Evolutionary conservation across 371 early-diverging fungal genomes (phyloP).

Genomic region (Mycotypha africana): DNA sequence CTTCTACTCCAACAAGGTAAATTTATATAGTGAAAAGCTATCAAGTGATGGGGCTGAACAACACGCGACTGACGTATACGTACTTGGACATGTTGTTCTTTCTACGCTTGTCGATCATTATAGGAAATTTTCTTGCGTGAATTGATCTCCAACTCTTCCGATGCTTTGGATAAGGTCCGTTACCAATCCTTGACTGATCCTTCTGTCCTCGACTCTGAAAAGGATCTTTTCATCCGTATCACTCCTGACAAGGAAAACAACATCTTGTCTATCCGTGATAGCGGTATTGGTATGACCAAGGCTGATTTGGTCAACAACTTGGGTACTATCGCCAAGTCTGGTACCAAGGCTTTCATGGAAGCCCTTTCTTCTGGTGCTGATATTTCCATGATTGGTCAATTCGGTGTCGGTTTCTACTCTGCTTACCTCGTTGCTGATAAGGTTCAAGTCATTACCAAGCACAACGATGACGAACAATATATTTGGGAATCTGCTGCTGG

Average conservation of each 20-base stretch:
- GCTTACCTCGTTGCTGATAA: slow-evolving; percentile 79
- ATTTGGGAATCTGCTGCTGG: slow-evolving; percentile 72
- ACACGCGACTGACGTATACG: not conserved
- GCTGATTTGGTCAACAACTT: slow-evolving; percentile 75
- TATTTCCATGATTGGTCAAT: slow-evolving; percentile 83
- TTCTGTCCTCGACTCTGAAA: slow-evolving; percentile 47
- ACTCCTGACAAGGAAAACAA: slow-evolving; percentile 55
- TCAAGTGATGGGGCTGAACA: too few species aligned
- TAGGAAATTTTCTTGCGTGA: slow-evolving; percentile 85
- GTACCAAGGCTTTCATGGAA: slow-evolving; percentile 54
- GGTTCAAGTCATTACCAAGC: slow-evolving; percentile 81
- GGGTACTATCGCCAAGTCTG: slow-evolving; percentile 84
- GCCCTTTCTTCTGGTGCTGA: slow-evolving; percentile 45
- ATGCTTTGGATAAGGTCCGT: slow-evolving; percentile 85
- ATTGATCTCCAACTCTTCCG: slow-evolving; percentile 81
- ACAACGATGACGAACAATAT: slow-evolving; percentile 67
- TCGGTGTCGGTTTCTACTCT: slow-evolving; percentile 93
- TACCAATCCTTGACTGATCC: slow-evolving; percentile 53
- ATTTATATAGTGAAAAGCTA: too few species aligned
- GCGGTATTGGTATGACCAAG: slow-evolving; percentile 91
- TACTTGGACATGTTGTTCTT: not conserved
- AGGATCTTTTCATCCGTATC: slow-evolving; percentile 62
- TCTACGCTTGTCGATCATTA: too few species aligned
- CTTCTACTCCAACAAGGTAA: slow-evolving; percentile 50
- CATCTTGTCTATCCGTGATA: slow-evolving; percentile 71